Evolutionary conservation across 2,329 filamentous ascomycete species (phyloP).

Genomic region (Cladophialophora psammophila): DNA sequence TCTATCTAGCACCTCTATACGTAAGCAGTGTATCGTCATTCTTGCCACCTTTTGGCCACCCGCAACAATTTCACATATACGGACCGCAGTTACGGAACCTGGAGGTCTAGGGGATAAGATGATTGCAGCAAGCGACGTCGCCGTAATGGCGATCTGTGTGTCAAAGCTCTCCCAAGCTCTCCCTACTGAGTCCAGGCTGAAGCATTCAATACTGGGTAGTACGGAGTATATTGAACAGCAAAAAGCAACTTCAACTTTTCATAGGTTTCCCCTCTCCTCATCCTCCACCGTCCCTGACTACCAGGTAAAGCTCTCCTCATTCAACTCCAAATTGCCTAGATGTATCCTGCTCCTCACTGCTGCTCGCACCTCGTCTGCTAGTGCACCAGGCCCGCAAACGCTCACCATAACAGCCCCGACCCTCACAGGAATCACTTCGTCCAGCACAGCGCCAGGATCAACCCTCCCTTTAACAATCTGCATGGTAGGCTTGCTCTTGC

Average conservation of each 20-base stretch:
- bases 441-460: slow-evolving; percentile 62
- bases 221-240: background rate
- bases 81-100: background rate
- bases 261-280: background rate
- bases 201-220: background rate
- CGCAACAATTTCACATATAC: too few species aligned
- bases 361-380: slow-evolving; percentile 67
- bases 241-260: background rate
- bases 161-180: background rate
- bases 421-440: slow-evolving; percentile 62
- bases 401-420: slow-evolving; percentile 68
- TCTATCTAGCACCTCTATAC: background rate
- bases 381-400: slow-evolving; percentile 68
- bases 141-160: background rate
- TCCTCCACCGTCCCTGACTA: slow-evolving; percentile 45
- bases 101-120: background rate
- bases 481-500: slow-evolving; percentile 61
- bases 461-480: slow-evolving; percentile 69
- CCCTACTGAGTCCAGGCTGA: background rate
- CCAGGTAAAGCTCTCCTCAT: slow-evolving; percentile 72
- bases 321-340: slow-evolving; percentile 64
- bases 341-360: slow-evolving; percentile 61
- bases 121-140: background rate
- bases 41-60: background rate
- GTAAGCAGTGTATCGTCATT: background rate